phyloP scores from a whole-genome alignment of 345 rosid species.

The Crucihimalaya himalaica region DNA sequence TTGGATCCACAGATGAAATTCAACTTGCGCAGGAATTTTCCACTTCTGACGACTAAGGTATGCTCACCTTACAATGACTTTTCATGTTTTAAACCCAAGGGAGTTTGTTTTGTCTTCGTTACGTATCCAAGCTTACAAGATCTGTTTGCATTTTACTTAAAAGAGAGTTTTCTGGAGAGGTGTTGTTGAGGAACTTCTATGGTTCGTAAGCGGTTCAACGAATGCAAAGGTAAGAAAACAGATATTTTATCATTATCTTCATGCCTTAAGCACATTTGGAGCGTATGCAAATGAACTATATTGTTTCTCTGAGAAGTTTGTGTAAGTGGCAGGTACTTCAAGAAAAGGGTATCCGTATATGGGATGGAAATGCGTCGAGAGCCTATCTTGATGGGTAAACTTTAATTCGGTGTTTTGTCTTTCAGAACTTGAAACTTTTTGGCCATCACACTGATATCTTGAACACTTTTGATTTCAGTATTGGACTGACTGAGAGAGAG shows the following conservation, averaged over 20 bases:
- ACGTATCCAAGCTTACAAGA: slow-evolving; percentile 15
- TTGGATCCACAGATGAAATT: slow-evolving; percentile 64
- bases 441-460: neutral
- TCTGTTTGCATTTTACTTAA: slow-evolving; percentile 31
- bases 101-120: neutral
- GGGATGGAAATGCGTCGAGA: slow-evolving; percentile 98
- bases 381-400: slow-evolving; percentile 80
- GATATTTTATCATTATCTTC: slow-evolving; percentile 1
- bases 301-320: slow-evolving; percentile 18
- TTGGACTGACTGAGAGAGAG: slow-evolving; percentile 80
- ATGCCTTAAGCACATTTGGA: neutral
- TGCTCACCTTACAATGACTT: slow-evolving; percentile 5
- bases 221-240: slow-evolving; percentile 68
- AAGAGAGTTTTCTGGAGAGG: slow-evolving; percentile 99
- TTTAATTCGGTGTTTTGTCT: neutral
- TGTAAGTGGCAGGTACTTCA: slow-evolving; percentile 70
- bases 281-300: neutral
- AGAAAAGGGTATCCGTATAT: slow-evolving; percentile 85
- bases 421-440: neutral
- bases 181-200: slow-evolving; percentile 94
- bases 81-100: neutral
- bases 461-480: slow-evolving; percentile 45
- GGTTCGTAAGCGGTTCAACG: slow-evolving; percentile 98
- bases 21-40: slow-evolving; percentile 81
- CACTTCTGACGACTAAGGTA: slow-evolving; percentile 94